These are phyloP conservation scores for Pugionium dolabratum DNA, from an alignment of 345 rosid genomes.

Conservation along the genomic window DNA sequence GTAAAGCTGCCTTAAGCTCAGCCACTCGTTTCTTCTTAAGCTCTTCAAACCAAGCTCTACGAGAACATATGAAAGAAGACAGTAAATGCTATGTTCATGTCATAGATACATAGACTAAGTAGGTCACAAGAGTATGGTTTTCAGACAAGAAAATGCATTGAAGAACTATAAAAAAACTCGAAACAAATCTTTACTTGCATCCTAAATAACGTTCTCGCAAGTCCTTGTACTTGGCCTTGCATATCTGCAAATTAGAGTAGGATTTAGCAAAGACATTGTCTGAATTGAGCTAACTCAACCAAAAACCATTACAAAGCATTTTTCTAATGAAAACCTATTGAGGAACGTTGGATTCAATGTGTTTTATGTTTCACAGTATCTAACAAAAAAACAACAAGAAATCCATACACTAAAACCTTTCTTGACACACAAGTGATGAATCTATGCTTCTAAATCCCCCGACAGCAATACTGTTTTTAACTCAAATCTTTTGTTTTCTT, in stretches of 20 bases:
- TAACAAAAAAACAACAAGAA: not conserved
- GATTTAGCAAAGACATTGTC: slow-evolving; percentile 2
- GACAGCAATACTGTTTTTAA: slow-evolving; percentile 22
- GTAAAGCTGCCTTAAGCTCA: slow-evolving; percentile 72
- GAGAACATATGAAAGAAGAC: slow-evolving; percentile 5
- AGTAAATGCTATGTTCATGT: not conserved
- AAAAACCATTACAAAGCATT: too few species aligned
- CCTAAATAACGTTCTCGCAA: slow-evolving; percentile 62
- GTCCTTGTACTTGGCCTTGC: slow-evolving; percentile 79
- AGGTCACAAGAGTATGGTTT: not conserved
- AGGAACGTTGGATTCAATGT: slow-evolving; percentile 5
- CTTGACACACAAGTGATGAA: slow-evolving; percentile 42
- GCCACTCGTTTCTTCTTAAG: slow-evolving; percentile 71
- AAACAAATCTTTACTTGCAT: slow-evolving; percentile 55
- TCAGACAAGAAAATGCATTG: not conserved
- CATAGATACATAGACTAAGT: too few species aligned
- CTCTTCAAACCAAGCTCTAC: slow-evolving; percentile 84
- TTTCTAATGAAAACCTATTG: not conserved
- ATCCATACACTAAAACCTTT: slow-evolving; percentile 2
- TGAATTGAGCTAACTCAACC: not conserved
- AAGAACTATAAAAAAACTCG: slow-evolving; percentile 1
- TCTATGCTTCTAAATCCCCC: slow-evolving; percentile 26
- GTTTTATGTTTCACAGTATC: not conserved
- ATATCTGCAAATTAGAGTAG: slow-evolving; percentile 49
- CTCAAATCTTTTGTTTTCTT: not conserved